Conservation (phyloP, 257 asterid genomes). For the Lavandula angustifolia region DNA sequence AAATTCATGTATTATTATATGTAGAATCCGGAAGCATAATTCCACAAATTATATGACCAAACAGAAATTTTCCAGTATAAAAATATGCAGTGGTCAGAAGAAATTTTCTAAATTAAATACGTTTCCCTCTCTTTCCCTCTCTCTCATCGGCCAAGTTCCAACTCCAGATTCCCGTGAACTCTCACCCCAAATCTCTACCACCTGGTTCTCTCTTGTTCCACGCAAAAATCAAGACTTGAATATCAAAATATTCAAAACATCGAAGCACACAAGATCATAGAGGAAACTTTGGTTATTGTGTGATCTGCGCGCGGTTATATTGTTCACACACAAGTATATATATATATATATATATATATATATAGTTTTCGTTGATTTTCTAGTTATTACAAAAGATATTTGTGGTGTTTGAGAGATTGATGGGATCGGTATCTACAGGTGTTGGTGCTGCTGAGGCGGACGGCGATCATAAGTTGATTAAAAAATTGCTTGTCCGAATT, state of each 20-base stretch:
- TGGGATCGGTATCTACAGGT: no score
- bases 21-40: no score
- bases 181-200: constrained; percentile 35
- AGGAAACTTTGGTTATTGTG: constrained; percentile 25
- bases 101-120: constrained; percentile 14
- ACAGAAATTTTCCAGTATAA: no score
- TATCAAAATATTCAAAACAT: constrained; percentile 12
- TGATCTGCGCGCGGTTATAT: constrained; percentile 1
- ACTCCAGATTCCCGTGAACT: constrained; percentile 39
- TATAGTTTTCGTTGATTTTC: not conserved
- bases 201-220: constrained; percentile 27
- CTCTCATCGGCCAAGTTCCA: constrained; percentile 24
- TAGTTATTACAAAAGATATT: no score
- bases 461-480: no score
- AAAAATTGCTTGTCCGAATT: no score
- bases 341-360: not conserved
- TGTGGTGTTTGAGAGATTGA: no score
- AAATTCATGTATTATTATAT: no score
- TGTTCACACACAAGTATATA: not conserved
- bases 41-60: no score
- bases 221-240: constrained; percentile 2
- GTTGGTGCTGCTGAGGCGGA: no score
- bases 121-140: constrained; percentile 18
- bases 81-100: no score
- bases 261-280: constrained; percentile 4